Evolutionary conservation across 2,329 filamentous ascomycete species (phyloP), one percentile per base, ranked within the genome.

Genomic region (Colletotrichum gigasporum): DNA sequence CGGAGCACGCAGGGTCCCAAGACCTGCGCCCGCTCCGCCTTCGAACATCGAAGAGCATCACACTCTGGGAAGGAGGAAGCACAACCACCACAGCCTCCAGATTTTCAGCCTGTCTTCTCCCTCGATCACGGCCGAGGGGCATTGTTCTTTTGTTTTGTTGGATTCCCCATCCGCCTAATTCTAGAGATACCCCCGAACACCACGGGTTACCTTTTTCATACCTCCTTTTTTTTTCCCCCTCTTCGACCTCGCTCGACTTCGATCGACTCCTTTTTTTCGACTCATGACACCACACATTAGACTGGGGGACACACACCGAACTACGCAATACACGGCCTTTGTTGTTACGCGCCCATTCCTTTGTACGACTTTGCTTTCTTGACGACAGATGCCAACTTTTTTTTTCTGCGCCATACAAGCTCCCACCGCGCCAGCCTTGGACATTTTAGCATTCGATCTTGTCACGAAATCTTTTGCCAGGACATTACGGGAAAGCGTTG

Each of bases 161-260:
- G 56, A 55, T 61, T 55, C 44, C 42, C 34, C 55, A 44, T 55
- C 51, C 63, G 58, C 63, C 53, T 68, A 66, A 66, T 68, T 60
- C 58, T 68, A 66, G 67, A 68, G 67, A 68, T 68, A 66, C 67
- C 67, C 67, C 66, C 63, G 64, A 56, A 58, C 34, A 64, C 47
- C 32, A 51, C 55, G 56, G 55, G 51, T 34, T 24, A 53, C 52
- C 55, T 61, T 60, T n/a, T 66, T 64, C 41, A 56, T 14, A 41
- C 37, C 54, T 54, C 35, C 39, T 50, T 48, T 53, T 30, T 57
- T 24, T 42, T 22, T 34, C 47, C 30, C n/a, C n/a, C 42, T 24
- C 26, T 55, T 37, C 48, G 3, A 18, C 51, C 51, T 48, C 50
- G 41, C 24, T 60, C 37, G 41, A 32, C 28, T 50, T 50, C 42